Conservation (phyloP, 2,329 filamentous ascomycete species). For the Scytalidium lignicola region DNA sequence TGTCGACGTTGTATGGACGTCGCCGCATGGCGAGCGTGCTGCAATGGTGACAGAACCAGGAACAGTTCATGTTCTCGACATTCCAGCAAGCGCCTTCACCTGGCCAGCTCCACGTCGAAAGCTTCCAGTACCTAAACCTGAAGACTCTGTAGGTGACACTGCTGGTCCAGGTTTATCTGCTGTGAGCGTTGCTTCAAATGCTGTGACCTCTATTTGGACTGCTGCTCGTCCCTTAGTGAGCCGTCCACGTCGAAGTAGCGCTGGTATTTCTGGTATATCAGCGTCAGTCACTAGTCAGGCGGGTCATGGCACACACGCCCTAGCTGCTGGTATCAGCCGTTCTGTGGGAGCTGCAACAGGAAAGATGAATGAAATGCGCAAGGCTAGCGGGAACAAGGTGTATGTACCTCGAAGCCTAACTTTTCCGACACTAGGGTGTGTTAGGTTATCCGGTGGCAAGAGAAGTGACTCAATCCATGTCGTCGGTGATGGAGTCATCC, state of each 20-base stretch:
- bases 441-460: conserved; percentile 60
- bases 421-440: conserved; percentile 52
- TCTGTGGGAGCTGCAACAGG: conserved; percentile 67
- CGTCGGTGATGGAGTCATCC: conserved; percentile 59
- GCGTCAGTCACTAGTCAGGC: conserved; percentile 39
- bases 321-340: conserved; percentile 69
- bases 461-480: conserved; percentile 59
- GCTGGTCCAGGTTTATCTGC: conserved; percentile 43
- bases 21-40: conserved; percentile 72
- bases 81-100: conserved; percentile 75
- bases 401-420: conserved; percentile 55
- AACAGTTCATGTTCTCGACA: conserved; percentile 89
- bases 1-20: conserved; percentile 83
- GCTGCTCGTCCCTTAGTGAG: conserved; percentile 26
- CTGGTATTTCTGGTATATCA: conserved; percentile 23
- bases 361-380: conserved; percentile 64
- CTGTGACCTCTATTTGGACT: conserved; percentile 27
- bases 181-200: conserved; percentile 26
- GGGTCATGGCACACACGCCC: conserved; percentile 66
- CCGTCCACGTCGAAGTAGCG: conserved; percentile 26
- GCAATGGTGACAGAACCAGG: conserved; percentile 90
- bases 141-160: conserved; percentile 28
- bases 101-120: conserved; percentile 71
- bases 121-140: conserved; percentile 8
- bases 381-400: conserved; percentile 70